These are phyloP conservation scores for Cyclotella cryptica DNA, from an alignment of 108 stramenopile species.

Conservation along the genomic window DNA sequence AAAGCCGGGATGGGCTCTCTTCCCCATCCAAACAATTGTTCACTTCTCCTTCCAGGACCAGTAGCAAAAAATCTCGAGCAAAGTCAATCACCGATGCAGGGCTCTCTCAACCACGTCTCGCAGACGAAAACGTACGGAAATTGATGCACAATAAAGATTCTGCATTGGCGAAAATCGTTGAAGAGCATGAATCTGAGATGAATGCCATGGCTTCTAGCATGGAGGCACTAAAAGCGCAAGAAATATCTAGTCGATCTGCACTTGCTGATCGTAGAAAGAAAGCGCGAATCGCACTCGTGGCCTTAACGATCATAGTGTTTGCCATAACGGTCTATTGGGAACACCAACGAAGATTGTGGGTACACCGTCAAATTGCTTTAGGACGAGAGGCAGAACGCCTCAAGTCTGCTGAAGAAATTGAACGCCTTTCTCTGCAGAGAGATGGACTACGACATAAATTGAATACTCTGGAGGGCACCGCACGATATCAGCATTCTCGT, in stretches of 20 bases:
- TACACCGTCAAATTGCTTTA: slow-evolving; percentile 4
- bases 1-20: neutral
- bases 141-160: slow-evolving; percentile 39
- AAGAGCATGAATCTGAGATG: slow-evolving; percentile 48
- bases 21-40: neutral
- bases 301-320: neutral
- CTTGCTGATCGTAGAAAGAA: neutral
- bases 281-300: neutral
- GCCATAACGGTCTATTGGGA: slow-evolving; percentile 1
- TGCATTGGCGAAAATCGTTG: slow-evolving; percentile 33
- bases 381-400: slow-evolving; percentile 20
- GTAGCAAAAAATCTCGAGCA: neutral
- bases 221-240: slow-evolving; percentile 11
- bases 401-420: slow-evolving; percentile 20
- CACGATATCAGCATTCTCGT: slow-evolving; percentile 28
- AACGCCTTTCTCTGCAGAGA: slow-evolving; percentile 4
- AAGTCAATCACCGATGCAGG: neutral
- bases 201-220: slow-evolving; percentile 15
- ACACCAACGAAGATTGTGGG: slow-evolving; percentile 13
- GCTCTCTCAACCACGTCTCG: slow-evolving; percentile 2
- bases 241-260: neutral
- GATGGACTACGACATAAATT: slow-evolving; percentile 18
- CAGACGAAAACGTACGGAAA: slow-evolving; percentile 22
- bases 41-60: neutral
- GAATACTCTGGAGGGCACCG: slow-evolving; percentile 21